These are phyloP conservation scores for Pelargonium citronellum DNA, from an alignment of 441 rosid species.

Conservation along the genomic window DNA sequence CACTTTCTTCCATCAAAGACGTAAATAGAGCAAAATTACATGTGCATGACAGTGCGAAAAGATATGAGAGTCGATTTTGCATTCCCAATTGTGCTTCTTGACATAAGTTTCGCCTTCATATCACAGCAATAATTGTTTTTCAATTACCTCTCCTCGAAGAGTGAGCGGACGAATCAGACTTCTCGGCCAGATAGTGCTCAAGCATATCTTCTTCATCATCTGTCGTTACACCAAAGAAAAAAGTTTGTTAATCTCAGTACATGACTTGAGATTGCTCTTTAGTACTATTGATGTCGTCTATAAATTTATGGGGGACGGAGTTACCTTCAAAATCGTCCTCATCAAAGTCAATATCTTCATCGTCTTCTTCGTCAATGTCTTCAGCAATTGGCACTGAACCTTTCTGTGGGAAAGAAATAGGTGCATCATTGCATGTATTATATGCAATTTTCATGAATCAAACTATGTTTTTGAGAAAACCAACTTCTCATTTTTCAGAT, in stretches of 20 bases:
- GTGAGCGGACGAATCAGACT: constrained; percentile 61
- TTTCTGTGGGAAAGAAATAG: constrained; percentile 49
- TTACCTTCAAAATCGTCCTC: constrained; percentile 95
- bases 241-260: background rate
- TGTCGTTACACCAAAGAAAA: constrained; percentile 22
- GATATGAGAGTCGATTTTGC: too few relatives aligned
- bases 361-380: constrained; percentile 69
- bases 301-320: background rate
- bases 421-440: background rate
- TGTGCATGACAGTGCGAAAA: background rate
- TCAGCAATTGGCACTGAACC: constrained; percentile 49
- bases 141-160: constrained; percentile 35
- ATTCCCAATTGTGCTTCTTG: background rate
- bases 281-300: background rate
- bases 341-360: constrained; percentile 83
- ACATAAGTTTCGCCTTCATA: background rate
- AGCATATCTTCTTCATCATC: constrained; percentile 97
- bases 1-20: background rate
- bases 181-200: constrained; percentile 90
- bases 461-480: background rate
- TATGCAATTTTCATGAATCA: background rate
- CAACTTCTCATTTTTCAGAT: too few relatives aligned
- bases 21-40: constrained; percentile 2
- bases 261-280: background rate
- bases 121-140: background rate